Evolutionary conservation across 2,329 filamentous ascomycete genomes (phyloP).

Genomic region (Knoxdaviesia capensis): DNA sequence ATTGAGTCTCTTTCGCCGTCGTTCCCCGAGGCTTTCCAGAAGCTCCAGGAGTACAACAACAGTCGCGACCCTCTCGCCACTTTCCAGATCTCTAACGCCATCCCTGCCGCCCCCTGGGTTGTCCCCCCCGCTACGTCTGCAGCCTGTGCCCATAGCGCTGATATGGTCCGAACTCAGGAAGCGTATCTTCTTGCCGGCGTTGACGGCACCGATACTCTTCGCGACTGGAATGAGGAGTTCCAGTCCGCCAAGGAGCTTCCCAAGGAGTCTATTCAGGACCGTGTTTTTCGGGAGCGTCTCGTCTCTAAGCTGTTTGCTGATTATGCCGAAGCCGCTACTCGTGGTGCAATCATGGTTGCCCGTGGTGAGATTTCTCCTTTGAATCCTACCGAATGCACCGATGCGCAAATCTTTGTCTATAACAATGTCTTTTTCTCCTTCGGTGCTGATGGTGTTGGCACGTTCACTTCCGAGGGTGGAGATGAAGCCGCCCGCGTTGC

Average conservation of each 20-base stretch:
- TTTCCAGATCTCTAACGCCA: conserved; percentile 89
- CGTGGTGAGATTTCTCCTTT: conserved; percentile 81
- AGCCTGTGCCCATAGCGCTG: conserved; percentile 52
- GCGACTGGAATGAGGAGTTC: conserved; percentile 98
- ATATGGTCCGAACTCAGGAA: conserved; percentile 81
- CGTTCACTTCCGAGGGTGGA: conserved; percentile 87
- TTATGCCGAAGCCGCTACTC: conserved; percentile 86
- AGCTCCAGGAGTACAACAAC: conserved; percentile 69
- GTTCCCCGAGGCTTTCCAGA: conserved; percentile 56
- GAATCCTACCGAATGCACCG: conserved; percentile 79
- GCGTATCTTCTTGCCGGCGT: conserved; percentile 75
- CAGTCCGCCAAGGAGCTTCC: conserved; percentile 91
- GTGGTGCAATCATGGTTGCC: conserved; percentile 80
- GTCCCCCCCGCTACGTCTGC: conserved; percentile 49
- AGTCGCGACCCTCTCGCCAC: conserved; percentile 73
- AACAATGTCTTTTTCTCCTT: conserved; percentile 99
- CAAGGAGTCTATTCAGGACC: conserved; percentile 82
- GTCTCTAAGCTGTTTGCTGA: conserved; percentile 94
- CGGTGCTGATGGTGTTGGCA: conserved; percentile 90
- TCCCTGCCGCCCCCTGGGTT: conserved; percentile 81
- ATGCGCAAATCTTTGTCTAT: conserved; percentile 97
- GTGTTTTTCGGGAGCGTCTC: conserved; percentile 84
- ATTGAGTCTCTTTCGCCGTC: conserved; percentile 65
- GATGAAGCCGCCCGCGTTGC: conserved; percentile 92
- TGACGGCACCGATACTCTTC: conserved; percentile 82